Evolutionary conservation across 2,329 filamentous ascomycete genomes (phyloP), one percentile per base, ranked within the genome.

Genomic region (Cryoendolithus antarcticus): DNA sequence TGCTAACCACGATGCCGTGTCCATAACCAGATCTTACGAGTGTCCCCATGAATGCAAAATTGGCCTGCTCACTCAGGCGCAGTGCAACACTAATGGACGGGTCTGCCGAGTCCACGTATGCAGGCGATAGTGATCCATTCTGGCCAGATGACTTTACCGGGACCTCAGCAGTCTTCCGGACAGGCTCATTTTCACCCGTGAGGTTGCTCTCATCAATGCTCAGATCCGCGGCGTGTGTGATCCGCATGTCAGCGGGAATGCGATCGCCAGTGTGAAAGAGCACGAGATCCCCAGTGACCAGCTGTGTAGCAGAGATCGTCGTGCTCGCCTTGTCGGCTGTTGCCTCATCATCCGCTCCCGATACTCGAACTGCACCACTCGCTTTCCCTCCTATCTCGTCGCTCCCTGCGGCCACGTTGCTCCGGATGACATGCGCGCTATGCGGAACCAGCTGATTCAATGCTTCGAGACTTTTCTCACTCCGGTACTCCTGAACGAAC

Each of bases 31-130:
- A 95, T 48, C 89, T 85, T 28, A 98, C 86, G 48, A 98, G 63
- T 2, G 91, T 98, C 21, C 91, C 91, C 88, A 98, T 96, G 60
- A 95, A 96, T 2, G 88, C 91, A 58, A 98, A 88, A 54, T 98
- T 96, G 52, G 82, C 83, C 51, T 80, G 76, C 39, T 82, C 80
- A 45, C 82, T 83, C 37, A 82, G 64, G 35, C 76, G 71, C 33
- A 83, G 73, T 48, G 82, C 79, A 21, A 74, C 75, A 44, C 70
- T 76, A 48, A 72, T 75, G 35, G 66, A 73, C 7, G 71, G 73
- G 44, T 67, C 69, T 27, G 71, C 74, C 24, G 74, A 69, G 11
- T 71, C 73, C 21, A 71, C 67, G 49, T 76, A 77, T 33, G 72
- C 68, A 8, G 76, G 75, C 10, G 72, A 49, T 39, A 50, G 41